phyloP scores from a whole-genome alignment of 257 asterid genomes.

The Lavandula angustifolia region DNA sequence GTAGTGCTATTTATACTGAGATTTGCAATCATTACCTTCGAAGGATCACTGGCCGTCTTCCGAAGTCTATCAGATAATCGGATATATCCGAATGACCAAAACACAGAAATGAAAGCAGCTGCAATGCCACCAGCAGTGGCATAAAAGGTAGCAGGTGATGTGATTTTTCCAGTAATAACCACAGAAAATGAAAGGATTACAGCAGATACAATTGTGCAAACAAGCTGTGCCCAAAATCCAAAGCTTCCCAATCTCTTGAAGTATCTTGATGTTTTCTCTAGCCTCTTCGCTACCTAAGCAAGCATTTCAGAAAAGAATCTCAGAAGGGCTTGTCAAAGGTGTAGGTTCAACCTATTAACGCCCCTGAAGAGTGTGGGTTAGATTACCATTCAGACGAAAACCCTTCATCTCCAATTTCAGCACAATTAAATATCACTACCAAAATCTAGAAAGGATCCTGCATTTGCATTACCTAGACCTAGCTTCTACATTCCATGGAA shows the following conservation, averaged over 20 bases:
- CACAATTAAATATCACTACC: slow-evolving; percentile 12
- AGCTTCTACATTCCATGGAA: slow-evolving; percentile 1
- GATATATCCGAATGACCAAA: slow-evolving; percentile 95
- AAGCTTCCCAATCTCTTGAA: slow-evolving; percentile 95
- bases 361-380: neutral
- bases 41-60: slow-evolving; percentile 81
- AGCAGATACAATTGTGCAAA: slow-evolving; percentile 79
- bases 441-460: neutral
- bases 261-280: slow-evolving; percentile 74
- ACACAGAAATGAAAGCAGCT: slow-evolving; percentile 89
- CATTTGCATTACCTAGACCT: slow-evolving; percentile 15
- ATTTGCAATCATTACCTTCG: slow-evolving; percentile 58
- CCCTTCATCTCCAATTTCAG: neutral
- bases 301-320: neutral
- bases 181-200: slow-evolving; percentile 86
- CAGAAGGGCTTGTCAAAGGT: slow-evolving; percentile 12
- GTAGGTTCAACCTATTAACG: slow-evolving; percentile 9
- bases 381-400: neutral
- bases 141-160: slow-evolving; percentile 87
- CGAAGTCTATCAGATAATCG: slow-evolving; percentile 81
- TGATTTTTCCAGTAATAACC: slow-evolving; percentile 72
- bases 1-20: slow-evolving; percentile 10
- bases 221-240: slow-evolving; percentile 95
- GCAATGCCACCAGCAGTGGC: slow-evolving; percentile 91
- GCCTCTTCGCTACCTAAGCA: slow-evolving; percentile 80